Evolutionary conservation across 371 early-diverging fungal genomes (phyloP).

Genomic region (Mortierella sp.): DNA sequence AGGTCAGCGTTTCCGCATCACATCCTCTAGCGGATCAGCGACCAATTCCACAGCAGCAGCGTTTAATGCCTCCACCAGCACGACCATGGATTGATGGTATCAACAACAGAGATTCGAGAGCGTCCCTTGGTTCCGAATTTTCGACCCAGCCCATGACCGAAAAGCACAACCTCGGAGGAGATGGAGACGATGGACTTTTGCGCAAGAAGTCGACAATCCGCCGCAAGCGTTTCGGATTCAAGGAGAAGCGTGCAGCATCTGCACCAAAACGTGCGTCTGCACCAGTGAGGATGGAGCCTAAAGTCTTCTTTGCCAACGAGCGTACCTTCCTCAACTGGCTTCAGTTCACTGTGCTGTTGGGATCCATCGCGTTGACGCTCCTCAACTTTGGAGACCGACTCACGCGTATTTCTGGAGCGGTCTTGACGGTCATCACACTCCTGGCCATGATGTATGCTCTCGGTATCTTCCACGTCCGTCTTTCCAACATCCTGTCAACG

Average conservation of each 20-base stretch:
- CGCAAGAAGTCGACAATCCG: conserved; percentile 46
- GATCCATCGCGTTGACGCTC: conserved; percentile 70
- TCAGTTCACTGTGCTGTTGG: conserved; percentile 73
- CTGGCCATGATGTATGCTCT: conserved; percentile 86
- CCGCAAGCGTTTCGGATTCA: conserved; percentile 45
- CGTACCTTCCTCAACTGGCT: conserved; percentile 93
- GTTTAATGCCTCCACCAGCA: conserved; percentile 31
- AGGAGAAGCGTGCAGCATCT: conserved; percentile 2
- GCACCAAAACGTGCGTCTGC: conserved; percentile 31
- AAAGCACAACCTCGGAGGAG: conserved; percentile 21
- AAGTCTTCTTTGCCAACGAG: conserved; percentile 98
- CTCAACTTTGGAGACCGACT: conserved; percentile 77
- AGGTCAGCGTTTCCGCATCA: conserved; percentile 22
- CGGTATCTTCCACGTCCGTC: conserved; percentile 91
- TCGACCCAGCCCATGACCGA: conserved; percentile 24
- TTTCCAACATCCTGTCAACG: conserved; percentile 35
- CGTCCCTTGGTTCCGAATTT: conserved; percentile 31
- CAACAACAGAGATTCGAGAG: conserved; percentile 32
- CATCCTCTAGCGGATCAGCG: conserved; percentile 38
- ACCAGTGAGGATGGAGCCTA: conserved; percentile 92
- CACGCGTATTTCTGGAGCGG: conserved; percentile 69
- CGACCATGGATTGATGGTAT: conserved; percentile 46
- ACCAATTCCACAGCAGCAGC: conserved; percentile 10
- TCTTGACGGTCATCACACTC: conserved; percentile 78
- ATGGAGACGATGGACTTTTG: conserved; percentile 26